phyloP scores from a whole-genome alignment of 164 flowering plant genomes.

The Echeveria elegans region DNA sequence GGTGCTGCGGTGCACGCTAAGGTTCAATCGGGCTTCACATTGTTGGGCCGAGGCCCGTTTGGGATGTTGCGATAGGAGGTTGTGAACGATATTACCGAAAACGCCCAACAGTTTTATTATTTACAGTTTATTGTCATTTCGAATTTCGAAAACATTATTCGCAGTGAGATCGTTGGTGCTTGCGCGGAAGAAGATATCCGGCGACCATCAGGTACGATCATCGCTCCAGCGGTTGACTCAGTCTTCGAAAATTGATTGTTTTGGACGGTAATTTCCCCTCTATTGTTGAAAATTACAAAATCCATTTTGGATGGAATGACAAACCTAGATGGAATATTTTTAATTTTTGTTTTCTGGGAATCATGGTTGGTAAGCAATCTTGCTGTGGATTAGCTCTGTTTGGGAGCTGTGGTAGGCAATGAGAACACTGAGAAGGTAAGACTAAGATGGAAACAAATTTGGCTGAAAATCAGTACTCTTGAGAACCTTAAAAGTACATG shows the following conservation, averaged over 20 bases:
- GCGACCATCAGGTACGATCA: background rate
- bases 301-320: background rate
- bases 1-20: background rate
- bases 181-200: background rate
- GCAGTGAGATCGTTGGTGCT: background rate
- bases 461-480: background rate
- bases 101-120: background rate
- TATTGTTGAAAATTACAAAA: background rate
- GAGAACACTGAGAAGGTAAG: background rate
- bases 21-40: too few species aligned
- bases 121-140: background rate
- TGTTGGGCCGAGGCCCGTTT: background rate
- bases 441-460: background rate
- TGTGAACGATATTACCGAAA: too few species aligned
- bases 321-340: background rate
- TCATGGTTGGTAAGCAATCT: background rate
- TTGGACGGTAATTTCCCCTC: background rate
- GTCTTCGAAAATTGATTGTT: background rate
- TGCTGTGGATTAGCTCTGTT: background rate
- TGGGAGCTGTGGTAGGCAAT: background rate
- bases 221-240: too few species aligned
- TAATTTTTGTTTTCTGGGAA: background rate
- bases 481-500: background rate
- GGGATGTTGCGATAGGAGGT: too few species aligned
- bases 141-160: background rate